Conservation (phyloP, 306 rosid genomes). For the Malus domestica region ASM211411v1 NC_041792.1:503001-503500, state of each 20-base stretch:
- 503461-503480: conserved; percentile 9
- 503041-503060: conserved; percentile 16
- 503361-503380: conserved; percentile 1
- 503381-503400: conserved; percentile 13
- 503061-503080: not conserved
- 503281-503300: conserved; percentile 22
- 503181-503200: conserved; percentile 13
- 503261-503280: conserved; percentile 14
- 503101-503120: conserved; percentile 8
- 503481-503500: conserved; percentile 13
- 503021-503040: conserved; percentile 22
- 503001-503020: conserved; percentile 11
- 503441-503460: not conserved
- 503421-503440: conserved; percentile 16
- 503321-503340: conserved; percentile 6
- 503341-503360: conserved; percentile 7
- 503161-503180: conserved; percentile 9
- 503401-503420: conserved; percentile 16
- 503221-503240: conserved; percentile 13
- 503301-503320: conserved; percentile 14
- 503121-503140: conserved; percentile 11
- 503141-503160: not conserved
- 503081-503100: conserved; percentile 3
- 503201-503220: conserved; percentile 8
- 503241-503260: conserved; percentile 8